Conservation (phyloP, 805 yeast genomes). For the Komagataella populi region DNA sequence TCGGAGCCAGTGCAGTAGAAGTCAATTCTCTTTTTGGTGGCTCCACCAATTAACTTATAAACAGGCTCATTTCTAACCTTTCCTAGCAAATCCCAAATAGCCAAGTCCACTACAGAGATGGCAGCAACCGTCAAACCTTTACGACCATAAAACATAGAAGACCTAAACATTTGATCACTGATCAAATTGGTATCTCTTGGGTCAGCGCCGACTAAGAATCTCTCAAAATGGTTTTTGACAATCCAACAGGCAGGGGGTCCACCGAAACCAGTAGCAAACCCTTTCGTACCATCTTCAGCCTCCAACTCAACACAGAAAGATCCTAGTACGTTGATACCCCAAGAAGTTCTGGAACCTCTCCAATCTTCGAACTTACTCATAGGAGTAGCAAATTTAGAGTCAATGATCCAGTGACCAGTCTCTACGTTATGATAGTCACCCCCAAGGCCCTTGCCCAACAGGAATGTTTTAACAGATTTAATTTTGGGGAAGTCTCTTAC, state of each 20-base stretch:
- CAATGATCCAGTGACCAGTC: constrained; percentile 35
- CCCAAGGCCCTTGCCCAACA: constrained; percentile 31
- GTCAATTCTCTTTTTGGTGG: constrained; percentile 27
- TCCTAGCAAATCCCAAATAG: constrained; percentile 36
- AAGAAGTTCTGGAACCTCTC: constrained; percentile 27
- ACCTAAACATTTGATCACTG: constrained; percentile 36
- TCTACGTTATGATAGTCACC: constrained; percentile 38
- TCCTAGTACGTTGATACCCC: constrained; percentile 39
- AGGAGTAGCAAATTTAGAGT: constrained; percentile 31
- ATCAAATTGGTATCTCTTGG: constrained; percentile 30
- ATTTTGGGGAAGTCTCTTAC: constrained; percentile 26
- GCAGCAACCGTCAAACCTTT: constrained; percentile 34
- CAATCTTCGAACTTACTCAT: constrained; percentile 34
- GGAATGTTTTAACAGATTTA: constrained; percentile 26
- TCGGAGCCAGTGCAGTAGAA: constrained; percentile 37
- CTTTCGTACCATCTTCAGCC: constrained; percentile 33
- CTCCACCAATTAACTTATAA: constrained; percentile 37
- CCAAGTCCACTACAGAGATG: constrained; percentile 32
- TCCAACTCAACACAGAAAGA: constrained; percentile 34
- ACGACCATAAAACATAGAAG: constrained; percentile 37
- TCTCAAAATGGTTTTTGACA: constrained; percentile 27
- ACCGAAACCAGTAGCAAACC: constrained; percentile 39
- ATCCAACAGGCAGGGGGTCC: constrained; percentile 39
- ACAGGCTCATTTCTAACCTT: constrained; percentile 36
- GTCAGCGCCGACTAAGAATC: constrained; percentile 31